Percentiles rank a stretch among this genome's conserved stretches.
These are phyloP conservation scores for Syzygium jambos DNA, from an alignment of 345 rosid species.

Conservation along the genomic window DNA sequence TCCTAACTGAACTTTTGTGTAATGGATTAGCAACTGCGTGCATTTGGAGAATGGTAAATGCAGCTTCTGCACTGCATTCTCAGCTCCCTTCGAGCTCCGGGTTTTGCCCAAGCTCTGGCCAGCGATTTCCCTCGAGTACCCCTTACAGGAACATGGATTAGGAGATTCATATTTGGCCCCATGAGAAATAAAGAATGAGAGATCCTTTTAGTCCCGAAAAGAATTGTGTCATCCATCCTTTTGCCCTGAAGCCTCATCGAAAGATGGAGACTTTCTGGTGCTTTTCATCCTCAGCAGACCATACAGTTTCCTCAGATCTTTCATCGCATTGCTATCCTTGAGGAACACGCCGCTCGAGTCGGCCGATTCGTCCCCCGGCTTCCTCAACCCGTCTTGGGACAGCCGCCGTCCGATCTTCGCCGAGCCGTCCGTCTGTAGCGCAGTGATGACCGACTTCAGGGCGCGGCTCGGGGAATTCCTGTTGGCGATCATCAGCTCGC, in stretches of 20 bases:
- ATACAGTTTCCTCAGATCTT: slow-evolving; percentile 20
- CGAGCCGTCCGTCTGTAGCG: slow-evolving; percentile 17
- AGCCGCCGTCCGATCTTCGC: slow-evolving; percentile 4
- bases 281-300: slow-evolving; percentile 18
- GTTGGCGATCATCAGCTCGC: slow-evolving; percentile 42
- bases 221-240: background rate
- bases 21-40: background rate
- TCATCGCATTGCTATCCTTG: slow-evolving; percentile 3
- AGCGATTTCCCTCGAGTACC: background rate
- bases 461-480: slow-evolving; percentile 40
- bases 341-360: background rate
- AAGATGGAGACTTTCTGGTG: slow-evolving; percentile 2
- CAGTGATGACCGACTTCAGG: slow-evolving; percentile 29
- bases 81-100: background rate
- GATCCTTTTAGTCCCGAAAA: background rate
- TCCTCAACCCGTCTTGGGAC: background rate
- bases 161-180: background rate
- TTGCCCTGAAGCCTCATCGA: background rate
- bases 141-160: background rate
- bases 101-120: background rate
- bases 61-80: background rate
- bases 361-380: background rate
- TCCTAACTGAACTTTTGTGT: background rate
- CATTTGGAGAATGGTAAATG: background rate
- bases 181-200: background rate